Evolutionary conservation across 228 moss, liverwort and hornwort genomes (phyloP), one percentile per base, ranked within the genome.

Genomic region (Sphagnum fallax): DNA sequence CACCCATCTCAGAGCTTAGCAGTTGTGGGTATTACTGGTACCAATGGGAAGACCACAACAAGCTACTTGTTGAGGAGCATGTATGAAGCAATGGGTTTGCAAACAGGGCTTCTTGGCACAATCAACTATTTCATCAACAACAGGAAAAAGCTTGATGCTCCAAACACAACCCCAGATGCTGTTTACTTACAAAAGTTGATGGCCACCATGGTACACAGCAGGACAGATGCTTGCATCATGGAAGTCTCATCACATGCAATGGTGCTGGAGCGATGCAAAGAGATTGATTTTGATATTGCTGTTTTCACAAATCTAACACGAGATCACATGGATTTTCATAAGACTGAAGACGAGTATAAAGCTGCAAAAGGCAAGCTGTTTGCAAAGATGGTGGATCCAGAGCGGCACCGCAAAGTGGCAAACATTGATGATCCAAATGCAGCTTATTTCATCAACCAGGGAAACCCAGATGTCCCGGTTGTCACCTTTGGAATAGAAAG

Each of bases 21-120:
- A n/a, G 93, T 98, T 14, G 80, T 98, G n/a, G 97, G 97, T 58
- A 83, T 98, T 53, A 93, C 97, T 47, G 97, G 97, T 60, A 98
- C 97, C 5, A 98, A 98, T 60, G 97, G 97, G 52, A 98, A 98
- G 76, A 93, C 97, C 15, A 98, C 97, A 6, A 93, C 93, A 4
- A 85, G 93, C 10, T 90, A 83, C 62, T 77, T 98, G 1, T 52
- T 98, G 52, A 82, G 91, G 2, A 93, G 97, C 60, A 90, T 98
- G 77, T 98, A 98, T 51, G 97, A 93, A 69, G 76, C 93, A 0
- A 93, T 93, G 97, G 90, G 97, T 8, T 73, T 80, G 5, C 87
- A 73, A 65, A 86, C 91, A 64, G 93, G 97, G 5, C 86, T 98
- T 47, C 69, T 98, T 5, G 97, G 97, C 8, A 98, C 97, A 10